A percentile compares a stretch with the other conserved stretches of the same genome.
Evolutionary conservation across 768 basidiomycete genomes (phyloP).

Genomic region (Gautieria morchelliformis): DNA sequence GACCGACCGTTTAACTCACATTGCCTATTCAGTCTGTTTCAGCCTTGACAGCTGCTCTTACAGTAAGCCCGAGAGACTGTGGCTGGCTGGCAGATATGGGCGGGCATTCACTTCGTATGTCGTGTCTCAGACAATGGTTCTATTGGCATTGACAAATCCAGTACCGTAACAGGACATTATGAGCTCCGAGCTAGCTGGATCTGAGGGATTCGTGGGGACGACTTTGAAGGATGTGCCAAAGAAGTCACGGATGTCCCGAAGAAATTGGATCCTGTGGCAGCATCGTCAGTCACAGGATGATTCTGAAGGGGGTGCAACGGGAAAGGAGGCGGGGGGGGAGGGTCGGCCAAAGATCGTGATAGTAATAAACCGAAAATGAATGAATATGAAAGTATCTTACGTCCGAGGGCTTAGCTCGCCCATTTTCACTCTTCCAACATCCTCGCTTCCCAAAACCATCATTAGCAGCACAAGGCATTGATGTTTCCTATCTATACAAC

Average conservation of each 20-base stretch:
- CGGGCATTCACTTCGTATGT: too few relatives aligned
- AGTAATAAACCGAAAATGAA: too few relatives aligned
- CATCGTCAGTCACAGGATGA: not conserved
- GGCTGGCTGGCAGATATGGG: too few relatives aligned
- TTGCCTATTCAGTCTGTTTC: too few relatives aligned
- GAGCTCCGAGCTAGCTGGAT: constrained; percentile 44
- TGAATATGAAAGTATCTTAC: constrained; percentile 36
- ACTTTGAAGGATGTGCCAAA: constrained; percentile 96
- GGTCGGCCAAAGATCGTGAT: too few relatives aligned
- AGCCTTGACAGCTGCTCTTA: too few relatives aligned
- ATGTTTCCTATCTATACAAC: constrained; percentile 86
- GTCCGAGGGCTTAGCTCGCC: constrained; percentile 74
- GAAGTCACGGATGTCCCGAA: constrained; percentile 70
- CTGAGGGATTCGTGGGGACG: constrained; percentile 43
- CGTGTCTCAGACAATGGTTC: constrained; percentile 48
- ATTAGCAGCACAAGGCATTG: constrained; percentile 77
- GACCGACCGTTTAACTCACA: too few relatives aligned
- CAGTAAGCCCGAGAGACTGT: too few relatives aligned
- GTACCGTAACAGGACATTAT: constrained; percentile 86
- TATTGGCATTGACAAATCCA: constrained; percentile 84
- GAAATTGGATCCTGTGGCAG: constrained; percentile 69
- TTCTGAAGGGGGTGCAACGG: not conserved
- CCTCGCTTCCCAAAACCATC: constrained; percentile 97
- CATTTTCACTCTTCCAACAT: constrained; percentile 86
- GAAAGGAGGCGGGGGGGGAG: too few relatives aligned